phyloP scores from a whole-genome alignment of 441 rosid species.

The Croton setiger region DNA sequence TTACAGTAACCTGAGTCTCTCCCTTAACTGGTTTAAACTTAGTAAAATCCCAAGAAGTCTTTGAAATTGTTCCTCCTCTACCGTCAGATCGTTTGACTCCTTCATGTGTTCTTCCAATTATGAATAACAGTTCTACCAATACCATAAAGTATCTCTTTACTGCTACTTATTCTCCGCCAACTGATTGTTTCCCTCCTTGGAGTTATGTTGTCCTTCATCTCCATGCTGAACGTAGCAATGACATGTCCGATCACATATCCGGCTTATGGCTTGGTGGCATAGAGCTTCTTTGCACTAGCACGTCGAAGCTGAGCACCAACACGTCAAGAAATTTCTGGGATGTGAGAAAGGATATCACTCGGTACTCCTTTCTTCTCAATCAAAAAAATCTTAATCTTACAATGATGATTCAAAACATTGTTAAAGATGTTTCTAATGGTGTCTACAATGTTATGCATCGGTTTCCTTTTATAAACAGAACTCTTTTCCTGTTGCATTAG shows the following conservation, averaged over 20 bases:
- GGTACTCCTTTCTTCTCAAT: conserved; percentile 5
- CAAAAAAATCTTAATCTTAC: not conserved
- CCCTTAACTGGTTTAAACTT: not conserved
- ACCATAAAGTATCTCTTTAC: not conserved
- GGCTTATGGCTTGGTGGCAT: conserved; percentile 14
- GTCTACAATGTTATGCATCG: not conserved
- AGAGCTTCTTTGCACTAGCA: conserved; percentile 13
- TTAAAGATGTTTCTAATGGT: not conserved
- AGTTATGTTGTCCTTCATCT: not conserved
- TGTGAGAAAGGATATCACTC: conserved; percentile 8
- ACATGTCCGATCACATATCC: not conserved
- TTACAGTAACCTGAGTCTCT: not conserved
- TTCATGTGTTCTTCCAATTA: not conserved
- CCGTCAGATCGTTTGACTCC: not conserved
- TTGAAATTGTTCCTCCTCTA: not conserved
- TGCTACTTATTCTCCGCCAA: not conserved
- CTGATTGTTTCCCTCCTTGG: not conserved
- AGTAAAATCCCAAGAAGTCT: not conserved
- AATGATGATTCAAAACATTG: conserved; percentile 6
- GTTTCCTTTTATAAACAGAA: not conserved
- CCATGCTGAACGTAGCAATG: not conserved
- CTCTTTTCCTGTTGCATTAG: not conserved
- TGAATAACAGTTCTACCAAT: not conserved
- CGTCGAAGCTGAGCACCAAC: not conserved
- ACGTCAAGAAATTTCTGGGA: not conserved